Conservation (phyloP, 352 stramenopile species). For the Pythium myriotylum region DNA sequence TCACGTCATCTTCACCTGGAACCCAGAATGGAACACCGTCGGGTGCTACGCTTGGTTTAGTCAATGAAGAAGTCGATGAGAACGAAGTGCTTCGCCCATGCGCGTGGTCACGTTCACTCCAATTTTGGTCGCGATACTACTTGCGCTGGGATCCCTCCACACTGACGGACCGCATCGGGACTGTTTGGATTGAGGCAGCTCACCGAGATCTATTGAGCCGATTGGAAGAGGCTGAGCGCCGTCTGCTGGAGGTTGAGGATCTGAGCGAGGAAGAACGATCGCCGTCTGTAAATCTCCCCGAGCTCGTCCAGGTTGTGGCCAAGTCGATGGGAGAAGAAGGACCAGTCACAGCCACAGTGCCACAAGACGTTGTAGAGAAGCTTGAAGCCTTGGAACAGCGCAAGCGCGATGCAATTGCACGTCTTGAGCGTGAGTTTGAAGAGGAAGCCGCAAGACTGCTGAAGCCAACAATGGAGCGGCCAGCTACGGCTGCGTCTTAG, state of each 20-base stretch:
- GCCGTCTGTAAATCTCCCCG: conserved; percentile 7
- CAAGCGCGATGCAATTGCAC: conserved; percentile 17
- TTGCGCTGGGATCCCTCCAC: conserved; percentile 73
- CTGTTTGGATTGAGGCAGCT: conserved; percentile 57
- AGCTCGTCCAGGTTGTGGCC: conserved; percentile 9
- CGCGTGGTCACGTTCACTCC: conserved; percentile 63
- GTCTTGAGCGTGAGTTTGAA: conserved; percentile 26
- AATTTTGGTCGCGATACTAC: conserved; percentile 83
- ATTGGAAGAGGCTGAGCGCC: conserved; percentile 39
- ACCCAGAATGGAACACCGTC: neutral
- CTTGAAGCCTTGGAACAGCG: conserved; percentile 23
- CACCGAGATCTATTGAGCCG: conserved; percentile 53
- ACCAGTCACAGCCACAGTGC: conserved; percentile 12
- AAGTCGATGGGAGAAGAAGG: conserved; percentile 19
- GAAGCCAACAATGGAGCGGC: conserved; percentile 13
- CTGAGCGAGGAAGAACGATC: neutral
- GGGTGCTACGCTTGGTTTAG: no score
- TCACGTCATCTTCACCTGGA: neutral
- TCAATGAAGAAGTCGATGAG: conserved; percentile 14
- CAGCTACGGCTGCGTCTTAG: conserved; percentile 9
- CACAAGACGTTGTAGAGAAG: conserved; percentile 19
- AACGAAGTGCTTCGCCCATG: conserved; percentile 75
- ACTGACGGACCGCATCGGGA: conserved; percentile 59
- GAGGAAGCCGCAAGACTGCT: conserved; percentile 20
- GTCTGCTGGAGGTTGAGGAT: conserved; percentile 22